Conservation (phyloP, 305 asterid species). For the Fraxinus ornus region DNA sequence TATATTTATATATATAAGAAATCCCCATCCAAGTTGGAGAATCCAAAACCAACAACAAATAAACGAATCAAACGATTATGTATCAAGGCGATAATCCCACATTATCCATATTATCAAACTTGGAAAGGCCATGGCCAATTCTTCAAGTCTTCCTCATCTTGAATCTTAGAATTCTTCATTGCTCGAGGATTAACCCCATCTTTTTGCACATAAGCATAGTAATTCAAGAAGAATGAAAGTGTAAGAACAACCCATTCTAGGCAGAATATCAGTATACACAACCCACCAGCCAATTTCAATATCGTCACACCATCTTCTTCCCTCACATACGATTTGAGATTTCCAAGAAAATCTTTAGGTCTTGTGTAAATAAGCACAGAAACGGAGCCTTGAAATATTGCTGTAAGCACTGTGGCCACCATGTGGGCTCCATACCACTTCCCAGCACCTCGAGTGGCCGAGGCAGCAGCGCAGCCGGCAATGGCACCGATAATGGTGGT, state of each 20-base stretch:
- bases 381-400: constrained; percentile 48
- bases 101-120: constrained; percentile 38
- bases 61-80: not conserved
- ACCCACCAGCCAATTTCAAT: constrained; percentile 75
- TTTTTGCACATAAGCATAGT: constrained; percentile 60
- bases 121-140: constrained; percentile 96
- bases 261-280: constrained; percentile 66
- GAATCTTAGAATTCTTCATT: constrained; percentile 34
- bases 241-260: constrained; percentile 90
- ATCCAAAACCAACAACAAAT: not conserved
- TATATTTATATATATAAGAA: not conserved
- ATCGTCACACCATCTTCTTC: constrained; percentile 81
- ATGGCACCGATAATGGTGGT: constrained; percentile 13
- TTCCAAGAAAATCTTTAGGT: constrained; percentile 37
- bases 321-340: constrained; percentile 73
- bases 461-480: constrained; percentile 2
- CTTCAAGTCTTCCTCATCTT: constrained; percentile 74
- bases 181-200: not conserved
- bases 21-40: not conserved
- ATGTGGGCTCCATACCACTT: constrained; percentile 42
- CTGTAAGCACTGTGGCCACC: constrained; percentile 42
- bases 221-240: constrained; percentile 74
- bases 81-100: constrained; percentile 30
- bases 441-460: not conserved
- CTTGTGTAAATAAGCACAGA: constrained; percentile 36